Base-by-base conservation (phyloP, 805 yeast genomes). In the Candida tallmaniae region DNA sequence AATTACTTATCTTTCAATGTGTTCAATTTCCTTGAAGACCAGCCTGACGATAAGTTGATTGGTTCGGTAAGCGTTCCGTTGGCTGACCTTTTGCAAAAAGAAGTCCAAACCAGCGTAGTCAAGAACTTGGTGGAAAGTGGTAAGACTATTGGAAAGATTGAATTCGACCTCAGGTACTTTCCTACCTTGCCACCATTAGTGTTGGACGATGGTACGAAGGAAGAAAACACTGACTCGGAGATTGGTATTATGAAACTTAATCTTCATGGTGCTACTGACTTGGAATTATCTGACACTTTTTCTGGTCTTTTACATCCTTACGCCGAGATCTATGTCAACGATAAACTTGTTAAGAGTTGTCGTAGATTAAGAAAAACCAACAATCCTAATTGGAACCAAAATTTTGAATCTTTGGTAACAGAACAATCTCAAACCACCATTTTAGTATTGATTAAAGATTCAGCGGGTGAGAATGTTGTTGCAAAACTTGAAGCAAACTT, bases 351-450 rank as follows among this genome's bases (percentile, higher is more conserved):
- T n/a, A 71, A 73, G 47, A 61, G 60, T 5, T 74, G 78, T 35
- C 76, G 93, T 64, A 70, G 73, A 21, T 65, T 83, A 52, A 78
- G 76, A 48, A 72, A 76, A 50, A 70, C 78, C 6, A 84, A 83
- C 48, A 86, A 79, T 48, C 94, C 95, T 12, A 62, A 78, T 9
- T 84, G 83, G 78, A 78, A 76, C 39, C 77, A 78, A 47, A 54
- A 70, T 19, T 56, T 77, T 36, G 94, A 84, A 56, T 52, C 74
- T 4, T 65, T 84, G 45, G 60, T 84, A 23, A 70, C 78, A 5
- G 70, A 81, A 19, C 84, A 80, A 52, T 67, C 80, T 1, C 60
- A 58, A 21, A 71, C 88, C 12, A 62, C 63, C 17, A 46, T 83
- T 19, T 73, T 68, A 41, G 58, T 84, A n/a, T 53, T 74, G 16